Evolutionary conservation across 2,329 filamentous ascomycete species (phyloP).

Genomic region (Phyllosticta citrichinensis): DNA sequence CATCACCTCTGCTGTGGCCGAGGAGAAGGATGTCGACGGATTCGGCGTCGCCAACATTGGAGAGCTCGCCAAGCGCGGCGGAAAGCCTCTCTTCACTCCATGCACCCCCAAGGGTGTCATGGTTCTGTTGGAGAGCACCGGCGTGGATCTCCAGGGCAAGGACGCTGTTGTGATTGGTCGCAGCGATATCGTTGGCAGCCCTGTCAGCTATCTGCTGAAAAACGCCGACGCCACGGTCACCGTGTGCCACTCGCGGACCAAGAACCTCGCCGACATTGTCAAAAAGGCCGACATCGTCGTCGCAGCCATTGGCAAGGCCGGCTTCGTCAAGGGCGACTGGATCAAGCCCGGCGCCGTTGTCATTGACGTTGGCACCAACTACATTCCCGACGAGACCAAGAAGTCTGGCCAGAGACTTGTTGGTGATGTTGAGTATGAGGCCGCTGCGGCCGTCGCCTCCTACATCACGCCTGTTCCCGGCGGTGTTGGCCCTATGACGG

Average conservation of each 20-base stretch:
- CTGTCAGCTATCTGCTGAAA: slow-evolving; percentile 89
- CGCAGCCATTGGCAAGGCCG: slow-evolving; percentile 78
- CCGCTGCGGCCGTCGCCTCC: slow-evolving; percentile 75
- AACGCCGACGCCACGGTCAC: slow-evolving; percentile 96
- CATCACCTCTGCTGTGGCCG: slow-evolving; percentile 80
- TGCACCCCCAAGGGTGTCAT: slow-evolving; percentile 98
- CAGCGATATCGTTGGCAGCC: slow-evolving; percentile 95
- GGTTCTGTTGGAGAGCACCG: slow-evolving; percentile 75
- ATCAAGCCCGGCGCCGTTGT: slow-evolving; percentile 90
- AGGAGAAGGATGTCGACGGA: slow-evolving; percentile 96
- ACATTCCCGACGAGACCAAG: slow-evolving; percentile 76
- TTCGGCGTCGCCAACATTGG: slow-evolving; percentile 93
- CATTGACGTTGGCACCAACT: slow-evolving; percentile 97
- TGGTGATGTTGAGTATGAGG: slow-evolving; percentile 87
- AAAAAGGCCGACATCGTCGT: slow-evolving; percentile 83
- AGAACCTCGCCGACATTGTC: slow-evolving; percentile 60
- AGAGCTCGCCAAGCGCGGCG: slow-evolving; percentile 90
- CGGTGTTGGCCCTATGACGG: slow-evolving; percentile 96
- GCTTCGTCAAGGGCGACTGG: slow-evolving; percentile 91
- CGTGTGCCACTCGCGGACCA: slow-evolving; percentile 84
- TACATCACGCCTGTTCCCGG: slow-evolving; percentile 93
- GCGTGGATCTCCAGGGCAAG: slow-evolving; percentile 77
- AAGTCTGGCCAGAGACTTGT: slow-evolving; percentile 90
- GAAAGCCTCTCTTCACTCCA: slow-evolving; percentile 77
- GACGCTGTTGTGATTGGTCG: slow-evolving; percentile 88